These are phyloP conservation scores for Stachybotrys chartarum DNA, from an alignment of 2,329 filamentous ascomycete genomes.

Conservation along the genomic window DNA sequence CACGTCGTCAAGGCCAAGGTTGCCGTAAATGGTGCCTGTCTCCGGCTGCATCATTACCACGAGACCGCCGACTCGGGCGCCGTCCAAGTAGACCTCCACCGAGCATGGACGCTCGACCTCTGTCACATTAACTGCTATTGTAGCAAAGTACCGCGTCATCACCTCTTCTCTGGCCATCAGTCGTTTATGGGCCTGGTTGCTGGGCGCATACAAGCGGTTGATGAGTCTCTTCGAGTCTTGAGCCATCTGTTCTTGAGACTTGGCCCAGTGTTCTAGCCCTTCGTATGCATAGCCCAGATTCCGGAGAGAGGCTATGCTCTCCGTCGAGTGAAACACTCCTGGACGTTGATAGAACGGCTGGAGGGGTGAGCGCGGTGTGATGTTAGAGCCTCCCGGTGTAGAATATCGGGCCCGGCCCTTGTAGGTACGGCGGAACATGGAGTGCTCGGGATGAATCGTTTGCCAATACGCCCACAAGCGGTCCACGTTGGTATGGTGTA, in stretches of 20 bases:
- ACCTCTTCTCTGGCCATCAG: slow-evolving; percentile 3
- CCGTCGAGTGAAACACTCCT: slow-evolving; percentile 34
- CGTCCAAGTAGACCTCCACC: slow-evolving; percentile 25
- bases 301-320: slow-evolving; percentile 21
- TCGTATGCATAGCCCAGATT: slow-evolving; percentile 32
- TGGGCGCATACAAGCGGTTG: slow-evolving; percentile 23
- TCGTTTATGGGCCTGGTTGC: neutral
- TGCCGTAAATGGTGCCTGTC: slow-evolving; percentile 21
- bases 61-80: slow-evolving; percentile 22
- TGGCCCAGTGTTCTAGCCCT: slow-evolving; percentile 27
- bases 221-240: slow-evolving; percentile 21
- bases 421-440: slow-evolving; percentile 28
- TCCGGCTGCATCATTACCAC: slow-evolving; percentile 28
- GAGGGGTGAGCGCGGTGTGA: slow-evolving; percentile 38
- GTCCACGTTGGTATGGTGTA: slow-evolving; percentile 53
- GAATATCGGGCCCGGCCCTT: slow-evolving; percentile 27
- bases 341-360: slow-evolving; percentile 40
- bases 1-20: slow-evolving; percentile 27
- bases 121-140: slow-evolving; percentile 23
- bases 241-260: slow-evolving; percentile 19
- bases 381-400: slow-evolving; percentile 28
- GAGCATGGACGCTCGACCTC: slow-evolving; percentile 27
- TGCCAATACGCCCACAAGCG: slow-evolving; percentile 55
- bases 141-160: slow-evolving; percentile 26
- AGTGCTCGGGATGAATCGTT: slow-evolving; percentile 28